These are phyloP conservation scores for Darksidea phi DNA, from an alignment of 495 filamentous ascomycete genomes.

Conservation along the genomic window DNA sequence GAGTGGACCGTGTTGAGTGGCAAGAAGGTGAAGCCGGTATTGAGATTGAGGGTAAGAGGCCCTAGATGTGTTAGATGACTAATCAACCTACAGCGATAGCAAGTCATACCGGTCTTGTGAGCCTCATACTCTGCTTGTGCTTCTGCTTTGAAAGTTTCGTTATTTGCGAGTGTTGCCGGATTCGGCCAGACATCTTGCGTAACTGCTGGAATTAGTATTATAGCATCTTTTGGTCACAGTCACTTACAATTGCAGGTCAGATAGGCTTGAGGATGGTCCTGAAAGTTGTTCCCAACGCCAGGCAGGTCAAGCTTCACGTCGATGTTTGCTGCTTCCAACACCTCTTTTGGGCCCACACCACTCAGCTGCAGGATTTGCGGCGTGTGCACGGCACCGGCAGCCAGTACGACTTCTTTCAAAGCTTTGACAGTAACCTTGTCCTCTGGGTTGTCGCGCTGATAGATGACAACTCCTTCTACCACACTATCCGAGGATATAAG, in stretches of 20 bases:
- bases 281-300: slow-evolving; percentile 27
- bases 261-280: slow-evolving; percentile 16
- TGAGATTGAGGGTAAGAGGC: slow-evolving; percentile 45
- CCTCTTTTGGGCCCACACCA: slow-evolving; percentile 20
- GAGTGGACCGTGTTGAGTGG: slow-evolving; percentile 7
- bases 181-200: slow-evolving; percentile 39
- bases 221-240: neutral
- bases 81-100: slow-evolving; percentile 33
- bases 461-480: slow-evolving; percentile 26
- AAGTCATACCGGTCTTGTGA: slow-evolving; percentile 40
- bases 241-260: slow-evolving; percentile 18
- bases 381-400: slow-evolving; percentile 20
- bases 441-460: slow-evolving; percentile 23
- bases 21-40: slow-evolving; percentile 15
- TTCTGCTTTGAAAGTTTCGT: slow-evolving; percentile 19
- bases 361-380: slow-evolving; percentile 26
- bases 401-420: slow-evolving; percentile 51
- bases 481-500: slow-evolving; percentile 1
- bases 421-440: slow-evolving; percentile 44
- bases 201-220: neutral
- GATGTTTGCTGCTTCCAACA: slow-evolving; percentile 17
- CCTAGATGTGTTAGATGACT: slow-evolving; percentile 26
- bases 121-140: slow-evolving; percentile 16
- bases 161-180: slow-evolving; percentile 39
- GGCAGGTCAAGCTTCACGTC: slow-evolving; percentile 8